These are phyloP conservation scores for Pyrenophora teres DNA, from an alignment of 2,329 filamentous ascomycete species.

Conservation along the genomic window DNA sequence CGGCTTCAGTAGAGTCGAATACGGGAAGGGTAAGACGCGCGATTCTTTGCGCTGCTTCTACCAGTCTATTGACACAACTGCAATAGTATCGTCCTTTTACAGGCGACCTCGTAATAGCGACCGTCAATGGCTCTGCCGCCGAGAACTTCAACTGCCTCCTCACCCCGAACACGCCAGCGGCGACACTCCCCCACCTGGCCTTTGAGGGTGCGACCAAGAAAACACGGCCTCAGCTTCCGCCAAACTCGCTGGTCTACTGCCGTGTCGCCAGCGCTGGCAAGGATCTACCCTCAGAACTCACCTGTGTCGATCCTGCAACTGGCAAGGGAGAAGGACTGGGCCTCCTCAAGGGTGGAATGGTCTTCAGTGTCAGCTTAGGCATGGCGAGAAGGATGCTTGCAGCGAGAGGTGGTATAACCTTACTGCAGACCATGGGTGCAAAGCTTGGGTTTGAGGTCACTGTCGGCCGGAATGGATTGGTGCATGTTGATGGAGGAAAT, in stretches of 20 bases:
- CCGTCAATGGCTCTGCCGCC: conserved; percentile 72
- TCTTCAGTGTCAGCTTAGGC: conserved; percentile 77
- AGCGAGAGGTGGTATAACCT: conserved; percentile 65
- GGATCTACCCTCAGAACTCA: conserved; percentile 80
- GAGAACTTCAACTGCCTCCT: conserved; percentile 83
- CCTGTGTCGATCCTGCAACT: conserved; percentile 83
- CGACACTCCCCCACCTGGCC: conserved; percentile 81
- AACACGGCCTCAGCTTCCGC: conserved; percentile 76
- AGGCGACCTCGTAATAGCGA: conserved; percentile 89
- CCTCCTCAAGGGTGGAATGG: conserved; percentile 80
- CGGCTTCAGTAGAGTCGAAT: conserved; percentile 75
- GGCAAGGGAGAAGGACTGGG: conserved; percentile 89
- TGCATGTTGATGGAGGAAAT: conserved; percentile 86
- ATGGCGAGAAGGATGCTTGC: conserved; percentile 79
- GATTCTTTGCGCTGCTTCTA: conserved; percentile 5
- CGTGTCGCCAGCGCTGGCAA: conserved; percentile 69
- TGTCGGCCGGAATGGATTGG: conserved; percentile 85
- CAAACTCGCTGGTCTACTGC: conserved; percentile 85
- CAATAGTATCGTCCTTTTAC: conserved; percentile 74
- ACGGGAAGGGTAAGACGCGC: conserved; percentile 64
- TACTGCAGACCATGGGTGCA: conserved; percentile 80
- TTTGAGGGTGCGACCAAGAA: conserved; percentile 94
- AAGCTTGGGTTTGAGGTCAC: conserved; percentile 91
- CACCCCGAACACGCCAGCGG: conserved; percentile 65
- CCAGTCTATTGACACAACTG: conserved; percentile 5